Evolutionary conservation across 495 filamentous ascomycete genomes (phyloP).

Genomic region (Penicillium cinerascens): DNA sequence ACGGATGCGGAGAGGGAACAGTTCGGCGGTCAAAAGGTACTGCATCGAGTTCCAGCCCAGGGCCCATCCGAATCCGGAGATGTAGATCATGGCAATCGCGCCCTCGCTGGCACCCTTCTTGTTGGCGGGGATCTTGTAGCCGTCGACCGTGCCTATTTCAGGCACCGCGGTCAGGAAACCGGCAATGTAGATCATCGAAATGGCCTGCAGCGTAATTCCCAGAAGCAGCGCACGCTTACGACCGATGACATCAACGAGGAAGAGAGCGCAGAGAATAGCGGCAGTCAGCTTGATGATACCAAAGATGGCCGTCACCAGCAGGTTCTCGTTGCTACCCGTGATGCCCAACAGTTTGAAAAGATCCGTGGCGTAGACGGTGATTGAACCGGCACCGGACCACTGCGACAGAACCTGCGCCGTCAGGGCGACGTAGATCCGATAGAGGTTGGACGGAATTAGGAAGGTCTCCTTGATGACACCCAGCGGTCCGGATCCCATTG

Average conservation of each 20-base stretch:
- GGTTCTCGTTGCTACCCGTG: conserved; percentile 55
- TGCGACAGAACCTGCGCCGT: conserved; percentile 61
- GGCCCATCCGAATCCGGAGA: conserved; percentile 66
- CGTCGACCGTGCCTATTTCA: conserved; percentile 35
- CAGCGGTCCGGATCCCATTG: conserved; percentile 49
- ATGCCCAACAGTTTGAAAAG: conserved; percentile 64
- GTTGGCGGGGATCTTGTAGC: conserved; percentile 27
- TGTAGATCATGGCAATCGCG: conserved; percentile 63
- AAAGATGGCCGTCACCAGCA: conserved; percentile 67
- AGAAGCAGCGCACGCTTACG: conserved; percentile 64
- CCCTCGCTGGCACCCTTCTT: conserved; percentile 43
- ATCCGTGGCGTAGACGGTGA: conserved; percentile 64
- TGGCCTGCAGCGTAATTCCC: conserved; percentile 59
- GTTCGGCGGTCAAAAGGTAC: conserved; percentile 70
- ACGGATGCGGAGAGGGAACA: conserved; percentile 62
- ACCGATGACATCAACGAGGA: conserved; percentile 71
- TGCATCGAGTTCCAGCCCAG: conserved; percentile 75
- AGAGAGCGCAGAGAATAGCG: conserved; percentile 61
- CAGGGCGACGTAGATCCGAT: conserved; percentile 57
- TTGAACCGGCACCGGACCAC: conserved; percentile 67
- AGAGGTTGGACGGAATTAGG: conserved; percentile 56
- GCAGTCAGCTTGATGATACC: conserved; percentile 66
- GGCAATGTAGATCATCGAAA: conserved; percentile 68
- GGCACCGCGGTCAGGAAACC: conserved; percentile 58
- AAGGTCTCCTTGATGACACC: conserved; percentile 60